These are phyloP conservation scores for Lactifluus subvellereus DNA, from an alignment of 768 basidiomycete species.

Conservation along the genomic window DNA sequence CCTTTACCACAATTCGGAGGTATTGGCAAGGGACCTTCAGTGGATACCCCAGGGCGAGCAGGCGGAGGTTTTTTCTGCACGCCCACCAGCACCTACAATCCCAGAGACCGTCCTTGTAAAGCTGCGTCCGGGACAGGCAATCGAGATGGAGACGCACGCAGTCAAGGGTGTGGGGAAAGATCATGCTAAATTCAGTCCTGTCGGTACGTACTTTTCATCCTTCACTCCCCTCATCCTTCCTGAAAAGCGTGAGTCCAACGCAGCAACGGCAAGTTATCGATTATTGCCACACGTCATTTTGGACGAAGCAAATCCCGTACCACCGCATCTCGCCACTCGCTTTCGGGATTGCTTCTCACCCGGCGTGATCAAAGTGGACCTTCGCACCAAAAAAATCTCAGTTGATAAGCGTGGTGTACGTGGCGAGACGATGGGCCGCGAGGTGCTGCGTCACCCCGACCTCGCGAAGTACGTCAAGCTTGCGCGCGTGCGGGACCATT, in stretches of 20 bases:
- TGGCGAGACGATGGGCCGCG: constrained; percentile 85
- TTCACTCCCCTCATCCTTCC: background rate
- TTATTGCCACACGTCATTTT: constrained; percentile 77
- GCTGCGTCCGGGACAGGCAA: constrained; percentile 82
- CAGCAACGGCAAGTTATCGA: constrained; percentile 94
- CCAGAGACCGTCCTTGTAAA: constrained; percentile 86
- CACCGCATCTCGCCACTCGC: constrained; percentile 64
- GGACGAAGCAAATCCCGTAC: constrained; percentile 67
- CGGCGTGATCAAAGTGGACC: constrained; percentile 65
- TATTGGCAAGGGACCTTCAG: constrained; percentile 58
- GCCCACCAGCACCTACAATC: constrained; percentile 61
- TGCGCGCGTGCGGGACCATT: constrained; percentile 83
- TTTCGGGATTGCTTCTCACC: constrained; percentile 87
- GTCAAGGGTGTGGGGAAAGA: constrained; percentile 90
- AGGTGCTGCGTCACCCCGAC: constrained; percentile 88
- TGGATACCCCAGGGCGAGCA: constrained; percentile 89
- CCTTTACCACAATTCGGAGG: constrained; percentile 66
- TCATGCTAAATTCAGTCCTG: constrained; percentile 91
- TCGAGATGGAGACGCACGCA: constrained; percentile 84
- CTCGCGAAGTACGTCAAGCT: constrained; percentile 81
- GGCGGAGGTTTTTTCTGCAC: constrained; percentile 43
- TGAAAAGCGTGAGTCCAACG: background rate
- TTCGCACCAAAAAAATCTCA: constrained; percentile 49
- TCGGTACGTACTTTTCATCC: constrained; percentile 48
- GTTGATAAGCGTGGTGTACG: constrained; percentile 64